phyloP scores from a whole-genome alignment of 2,329 filamentous ascomycete species.

The Diaporthe ampelina region DNA sequence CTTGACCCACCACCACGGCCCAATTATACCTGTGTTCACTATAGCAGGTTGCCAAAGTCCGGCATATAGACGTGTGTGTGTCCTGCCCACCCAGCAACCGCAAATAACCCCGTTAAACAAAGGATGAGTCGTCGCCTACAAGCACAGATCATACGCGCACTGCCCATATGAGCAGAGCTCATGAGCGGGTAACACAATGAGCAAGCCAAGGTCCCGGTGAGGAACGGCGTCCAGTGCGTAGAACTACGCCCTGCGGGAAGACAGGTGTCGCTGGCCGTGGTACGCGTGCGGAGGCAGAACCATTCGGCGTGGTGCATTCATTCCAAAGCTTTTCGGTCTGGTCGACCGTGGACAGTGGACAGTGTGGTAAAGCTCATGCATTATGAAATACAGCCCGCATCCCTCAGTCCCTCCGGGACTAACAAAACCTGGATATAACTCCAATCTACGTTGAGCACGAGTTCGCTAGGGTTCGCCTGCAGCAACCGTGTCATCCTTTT shows the following conservation, averaged over 20 bases:
- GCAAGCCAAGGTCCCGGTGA: neutral
- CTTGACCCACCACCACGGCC: slow-evolving; percentile 6
- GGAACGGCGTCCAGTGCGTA: no score
- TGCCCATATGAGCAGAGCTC: neutral
- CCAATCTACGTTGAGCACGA: neutral
- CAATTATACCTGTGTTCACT: neutral
- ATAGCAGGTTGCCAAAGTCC: neutral
- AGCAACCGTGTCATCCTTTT: neutral
- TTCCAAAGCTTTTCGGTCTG: no score
- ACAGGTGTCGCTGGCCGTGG: no score
- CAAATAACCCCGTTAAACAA: neutral
- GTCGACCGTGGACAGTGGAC: no score
- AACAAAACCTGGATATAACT: slow-evolving; percentile 8
- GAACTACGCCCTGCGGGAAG: no score
- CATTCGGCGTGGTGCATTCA: no score
- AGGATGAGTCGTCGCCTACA: neutral
- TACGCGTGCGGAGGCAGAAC: no score
- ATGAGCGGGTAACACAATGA: neutral
- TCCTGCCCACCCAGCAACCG: neutral
- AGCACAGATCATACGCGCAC: neutral
- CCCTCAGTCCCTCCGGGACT: neutral
- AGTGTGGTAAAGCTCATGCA: slow-evolving; percentile 11
- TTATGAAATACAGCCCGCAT: slow-evolving; percentile 1
- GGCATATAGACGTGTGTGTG: neutral
- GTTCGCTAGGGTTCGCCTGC: no score